Percentiles rank a stretch among this genome's conserved stretches.
phyloP scores from a whole-genome alignment of 2,329 filamentous ascomycete genomes.

The Pseudocercospora fijiensis region DNA sequence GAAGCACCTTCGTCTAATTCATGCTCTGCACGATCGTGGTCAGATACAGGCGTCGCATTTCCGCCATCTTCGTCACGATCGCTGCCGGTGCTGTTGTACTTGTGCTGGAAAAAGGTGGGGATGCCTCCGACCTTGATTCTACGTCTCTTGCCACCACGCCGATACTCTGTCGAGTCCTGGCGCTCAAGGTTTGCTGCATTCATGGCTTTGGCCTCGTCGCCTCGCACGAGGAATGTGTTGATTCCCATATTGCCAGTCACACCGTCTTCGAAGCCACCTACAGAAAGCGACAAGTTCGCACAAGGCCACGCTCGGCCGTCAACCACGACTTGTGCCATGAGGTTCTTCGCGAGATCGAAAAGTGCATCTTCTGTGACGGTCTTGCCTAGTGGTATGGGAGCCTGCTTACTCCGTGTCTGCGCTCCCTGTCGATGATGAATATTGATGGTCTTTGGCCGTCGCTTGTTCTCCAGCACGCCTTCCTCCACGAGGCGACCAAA shows the following conservation, averaged over 20 bases:
- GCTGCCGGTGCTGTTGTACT: conserved; percentile 25
- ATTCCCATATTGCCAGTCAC: conserved; percentile 82
- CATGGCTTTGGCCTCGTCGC: conserved; percentile 56
- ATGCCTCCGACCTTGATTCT: conserved; percentile 39
- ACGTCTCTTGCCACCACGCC: conserved; percentile 39
- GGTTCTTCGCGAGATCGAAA: conserved; percentile 71
- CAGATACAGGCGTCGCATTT: neutral
- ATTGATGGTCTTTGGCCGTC: conserved; percentile 81
- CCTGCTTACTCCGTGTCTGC: conserved; percentile 72
- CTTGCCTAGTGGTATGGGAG: conserved; percentile 73
- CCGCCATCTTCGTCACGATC: conserved; percentile 21
- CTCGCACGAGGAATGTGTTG: conserved; percentile 75
- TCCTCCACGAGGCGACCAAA: conserved; percentile 87
- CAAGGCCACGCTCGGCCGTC: conserved; percentile 88
- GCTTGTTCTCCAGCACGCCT: conserved; percentile 80
- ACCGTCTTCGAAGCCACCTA: conserved; percentile 90
- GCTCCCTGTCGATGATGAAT: conserved; percentile 74
- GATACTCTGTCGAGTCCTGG: conserved; percentile 29
- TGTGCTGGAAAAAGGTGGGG: conserved; percentile 38
- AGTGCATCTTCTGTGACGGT: conserved; percentile 69
- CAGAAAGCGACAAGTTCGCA: conserved; percentile 80
- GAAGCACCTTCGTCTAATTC: conserved; percentile 7
- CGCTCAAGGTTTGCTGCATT: conserved; percentile 28
- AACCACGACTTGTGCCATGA: conserved; percentile 73
- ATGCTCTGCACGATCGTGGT: conserved; percentile 1